Evolutionary conservation across 1,139 yeast genomes (phyloP).

Genomic region (Magnusiomyces fungicola): DNA sequence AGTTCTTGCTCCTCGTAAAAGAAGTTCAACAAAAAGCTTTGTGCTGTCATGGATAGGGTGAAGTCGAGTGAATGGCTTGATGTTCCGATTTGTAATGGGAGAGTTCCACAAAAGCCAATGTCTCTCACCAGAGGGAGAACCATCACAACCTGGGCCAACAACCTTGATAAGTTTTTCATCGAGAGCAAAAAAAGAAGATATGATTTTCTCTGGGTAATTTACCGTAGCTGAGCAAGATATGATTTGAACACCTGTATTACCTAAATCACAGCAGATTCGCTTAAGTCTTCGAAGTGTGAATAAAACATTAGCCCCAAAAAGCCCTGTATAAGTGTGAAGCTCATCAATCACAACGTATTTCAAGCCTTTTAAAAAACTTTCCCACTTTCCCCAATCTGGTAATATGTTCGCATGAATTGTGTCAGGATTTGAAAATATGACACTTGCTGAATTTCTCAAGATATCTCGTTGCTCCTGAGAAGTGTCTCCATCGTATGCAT

Average conservation of each 20-base stretch:
- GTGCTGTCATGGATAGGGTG: slow-evolving; percentile 74
- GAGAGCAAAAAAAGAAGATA: slow-evolving; percentile 39
- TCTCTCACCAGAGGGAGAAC: slow-evolving; percentile 79
- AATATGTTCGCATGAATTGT: slow-evolving; percentile 79
- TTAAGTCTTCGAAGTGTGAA: slow-evolving; percentile 71
- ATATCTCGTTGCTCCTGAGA: slow-evolving; percentile 44
- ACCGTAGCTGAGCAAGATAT: slow-evolving; percentile 94
- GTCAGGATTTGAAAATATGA: slow-evolving; percentile 92
- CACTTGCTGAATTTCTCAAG: slow-evolving; percentile 58
- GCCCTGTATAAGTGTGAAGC: slow-evolving; percentile 79
- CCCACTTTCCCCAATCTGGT: slow-evolving; percentile 61
- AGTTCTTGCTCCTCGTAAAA: slow-evolving; percentile 60
- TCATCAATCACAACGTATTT: slow-evolving; percentile 78
- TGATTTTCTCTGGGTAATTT: slow-evolving; percentile 49
- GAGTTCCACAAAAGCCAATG: slow-evolving; percentile 80
- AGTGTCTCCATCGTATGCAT: slow-evolving; percentile 93
- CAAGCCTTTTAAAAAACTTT: slow-evolving; percentile 53
- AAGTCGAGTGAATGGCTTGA: slow-evolving; percentile 51
- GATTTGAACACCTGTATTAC: slow-evolving; percentile 49
- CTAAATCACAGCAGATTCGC: slow-evolving; percentile 49
- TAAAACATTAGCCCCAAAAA: slow-evolving; percentile 90
- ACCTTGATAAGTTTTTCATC: neutral
- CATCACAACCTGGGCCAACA: slow-evolving; percentile 46
- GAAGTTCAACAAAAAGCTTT: slow-evolving; percentile 54
- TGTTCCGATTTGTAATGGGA: slow-evolving; percentile 49